These are phyloP conservation scores for Didymosphaeria variabile DNA, from an alignment of 2,329 filamentous ascomycete genomes.

Conservation along the genomic window DNA sequence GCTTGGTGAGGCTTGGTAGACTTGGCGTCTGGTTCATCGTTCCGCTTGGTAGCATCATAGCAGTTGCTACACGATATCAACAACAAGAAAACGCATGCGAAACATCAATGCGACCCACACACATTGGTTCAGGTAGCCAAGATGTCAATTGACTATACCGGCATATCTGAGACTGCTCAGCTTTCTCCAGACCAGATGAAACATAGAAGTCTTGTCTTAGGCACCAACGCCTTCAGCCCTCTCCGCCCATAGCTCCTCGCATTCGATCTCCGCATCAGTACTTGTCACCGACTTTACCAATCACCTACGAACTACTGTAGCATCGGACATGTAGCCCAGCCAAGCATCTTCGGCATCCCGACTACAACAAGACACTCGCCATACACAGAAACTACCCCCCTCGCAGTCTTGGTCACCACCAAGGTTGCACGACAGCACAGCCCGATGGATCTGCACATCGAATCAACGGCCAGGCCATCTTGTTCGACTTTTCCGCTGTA, in stretches of 20 bases:
- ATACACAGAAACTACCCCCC: neutral
- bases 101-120: neutral
- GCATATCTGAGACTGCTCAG: neutral
- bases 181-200: neutral
- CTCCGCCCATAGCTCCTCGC: neutral
- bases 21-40: slow-evolving; percentile 2
- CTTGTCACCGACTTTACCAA: neutral
- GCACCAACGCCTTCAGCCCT: neutral
- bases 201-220: neutral
- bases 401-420: neutral
- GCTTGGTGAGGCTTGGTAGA: slow-evolving; percentile 13
- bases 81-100: neutral
- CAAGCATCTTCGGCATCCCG: neutral
- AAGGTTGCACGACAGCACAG: neutral
- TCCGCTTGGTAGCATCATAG: neutral
- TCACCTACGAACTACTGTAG: neutral
- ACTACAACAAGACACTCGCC: neutral
- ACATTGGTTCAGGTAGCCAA: neutral
- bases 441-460: neutral
- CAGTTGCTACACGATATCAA: neutral
- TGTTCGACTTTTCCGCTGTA: neutral
- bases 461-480: neutral
- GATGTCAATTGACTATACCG: neutral
- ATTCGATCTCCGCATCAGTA: neutral
- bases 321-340: neutral